These are phyloP conservation scores for Beauveria australis DNA, from an alignment of 2,329 filamentous ascomycete species.

Conservation along the genomic window DNA sequence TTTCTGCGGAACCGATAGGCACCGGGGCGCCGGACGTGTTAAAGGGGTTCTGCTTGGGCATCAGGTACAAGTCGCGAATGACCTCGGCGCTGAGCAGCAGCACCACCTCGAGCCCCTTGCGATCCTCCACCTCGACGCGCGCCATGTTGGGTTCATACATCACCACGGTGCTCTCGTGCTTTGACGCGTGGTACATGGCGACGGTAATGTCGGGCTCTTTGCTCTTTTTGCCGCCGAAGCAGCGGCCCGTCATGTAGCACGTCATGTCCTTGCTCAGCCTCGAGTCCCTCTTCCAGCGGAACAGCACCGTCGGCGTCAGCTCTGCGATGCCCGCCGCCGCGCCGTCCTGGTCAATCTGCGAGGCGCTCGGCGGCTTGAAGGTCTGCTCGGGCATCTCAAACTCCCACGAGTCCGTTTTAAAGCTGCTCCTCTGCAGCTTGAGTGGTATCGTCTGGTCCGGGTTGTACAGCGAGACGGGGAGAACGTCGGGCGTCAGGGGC, in stretches of 20 bases:
- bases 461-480: conserved; percentile 86
- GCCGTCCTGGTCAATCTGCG: conserved; percentile 67
- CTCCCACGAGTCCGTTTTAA: conserved; percentile 72
- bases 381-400: conserved; percentile 85
- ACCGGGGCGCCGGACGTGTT: conserved; percentile 51
- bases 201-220: conserved; percentile 94
- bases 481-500: conserved; percentile 67
- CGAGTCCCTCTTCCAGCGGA: conserved; percentile 85
- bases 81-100: conserved; percentile 56
- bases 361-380: conserved; percentile 73
- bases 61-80: conserved; percentile 57
- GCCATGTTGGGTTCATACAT: conserved; percentile 91
- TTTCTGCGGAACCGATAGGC: background rate
- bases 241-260: conserved; percentile 77
- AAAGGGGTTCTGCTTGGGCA: conserved; percentile 65
- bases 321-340: conserved; percentile 30
- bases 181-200: conserved; percentile 71
- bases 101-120: conserved; percentile 84
- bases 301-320: conserved; percentile 65
- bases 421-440: conserved; percentile 63
- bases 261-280: conserved; percentile 80
- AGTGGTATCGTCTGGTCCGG: conserved; percentile 77
- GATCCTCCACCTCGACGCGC: conserved; percentile 85
- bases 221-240: conserved; percentile 65
- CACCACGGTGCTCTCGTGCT: conserved; percentile 58